Evolutionary conservation across 345 rosid genomes (phyloP).

Genomic region (Erodium maritimum): DNA sequence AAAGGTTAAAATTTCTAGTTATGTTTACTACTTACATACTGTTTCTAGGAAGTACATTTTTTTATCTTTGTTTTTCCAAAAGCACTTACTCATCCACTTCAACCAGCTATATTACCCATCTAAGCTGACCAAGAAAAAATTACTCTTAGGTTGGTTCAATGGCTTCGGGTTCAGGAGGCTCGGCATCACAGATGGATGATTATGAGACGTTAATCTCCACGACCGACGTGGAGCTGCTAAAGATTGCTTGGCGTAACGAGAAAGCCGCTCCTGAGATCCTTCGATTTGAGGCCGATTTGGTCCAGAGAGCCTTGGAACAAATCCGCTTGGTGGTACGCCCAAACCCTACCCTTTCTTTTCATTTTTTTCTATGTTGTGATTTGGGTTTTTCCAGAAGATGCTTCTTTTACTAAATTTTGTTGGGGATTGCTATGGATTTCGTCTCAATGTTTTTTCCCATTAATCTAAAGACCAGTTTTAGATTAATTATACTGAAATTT

Average conservation of each 20-base stretch:
- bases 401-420: no score
- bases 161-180: slow-evolving; percentile 16
- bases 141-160: slow-evolving; percentile 3
- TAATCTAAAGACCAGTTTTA: neutral
- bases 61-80: no score
- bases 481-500: neutral
- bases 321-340: slow-evolving; percentile 42
- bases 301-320: slow-evolving; percentile 46
- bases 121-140: no score
- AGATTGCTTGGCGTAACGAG: slow-evolving; percentile 81
- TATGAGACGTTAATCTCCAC: slow-evolving; percentile 49
- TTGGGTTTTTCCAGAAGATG: no score
- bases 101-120: no score
- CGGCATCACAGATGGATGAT: slow-evolving; percentile 24
- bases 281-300: slow-evolving; percentile 36
- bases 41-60: no score
- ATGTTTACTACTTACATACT: no score
- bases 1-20: no score
- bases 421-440: no score
- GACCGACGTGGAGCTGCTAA: slow-evolving; percentile 58
- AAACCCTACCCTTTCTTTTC: neutral
- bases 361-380: neutral
- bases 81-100: no score
- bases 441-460: no score
- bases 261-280: slow-evolving; percentile 88